Evolutionary conservation across 108 stramenopile genomes (phyloP), one percentile per base, ranked within the genome.

Genomic region (Discostella stelligeroides): DNA sequence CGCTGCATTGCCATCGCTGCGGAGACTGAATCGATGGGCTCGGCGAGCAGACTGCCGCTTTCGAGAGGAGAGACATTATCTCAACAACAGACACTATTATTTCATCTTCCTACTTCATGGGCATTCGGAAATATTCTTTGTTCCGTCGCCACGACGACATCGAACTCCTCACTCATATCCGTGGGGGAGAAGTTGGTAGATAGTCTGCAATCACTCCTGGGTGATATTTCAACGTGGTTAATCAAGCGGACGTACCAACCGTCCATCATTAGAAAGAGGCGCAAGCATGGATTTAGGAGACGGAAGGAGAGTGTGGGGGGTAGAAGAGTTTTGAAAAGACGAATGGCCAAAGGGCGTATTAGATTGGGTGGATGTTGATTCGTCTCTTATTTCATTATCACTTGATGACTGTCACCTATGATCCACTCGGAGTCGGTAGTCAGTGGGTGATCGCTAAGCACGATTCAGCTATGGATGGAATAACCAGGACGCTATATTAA

Each of bases 241-340:
- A 87, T 93, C 60, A 97, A 97, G 63, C 85, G 96, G 48, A 95
- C 93, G 11, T 97, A 91, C 72, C 96, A 97, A 63, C 96, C 96
- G 4, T 91, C 89, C 11, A 70, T 93, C 58, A 24, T 94, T 27
- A 86, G 88, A 23, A 88, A 88, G 60, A 94, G 87, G 75, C 85
- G 96, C 23, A 90, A 95, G 70, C 77, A 82, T 71, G 96, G 96
- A 18, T 95, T 90, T 67, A 73, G 94, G 65, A 83, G 76, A 61
- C 63, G 89, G 25, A 63, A 70, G 40, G 68, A 83, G 54, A 84
- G 86, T 40, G 85, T 85, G 29, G 89, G 87, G 23, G 92, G 92
- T 23, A 69, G 92, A 23, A 82, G 82, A 62, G 83, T 89, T 38
- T 51, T 94, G 37, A 76, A 79, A 38, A 79, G 92, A 68, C 77